Base-by-base conservation (phyloP, 2,329 filamentous ascomycete species). In the Grosmannia serpens region DNA sequence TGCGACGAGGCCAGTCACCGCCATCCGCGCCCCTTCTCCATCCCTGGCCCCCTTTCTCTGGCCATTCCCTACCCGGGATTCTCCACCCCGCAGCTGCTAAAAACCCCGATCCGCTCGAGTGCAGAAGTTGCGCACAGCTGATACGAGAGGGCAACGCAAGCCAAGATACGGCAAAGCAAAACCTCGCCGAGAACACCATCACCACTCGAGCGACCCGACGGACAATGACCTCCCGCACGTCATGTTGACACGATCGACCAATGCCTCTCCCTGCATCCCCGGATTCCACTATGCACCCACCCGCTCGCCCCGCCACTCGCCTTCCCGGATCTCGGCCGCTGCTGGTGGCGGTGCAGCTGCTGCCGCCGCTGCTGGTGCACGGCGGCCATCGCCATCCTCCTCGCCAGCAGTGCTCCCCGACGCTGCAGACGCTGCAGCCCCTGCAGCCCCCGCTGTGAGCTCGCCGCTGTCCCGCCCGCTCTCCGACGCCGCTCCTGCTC, bases 231-330 rank as follows among this genome's bases (percentile, higher is more conserved):
- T 29, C 53, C 44, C 35, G 46, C 56, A 56, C 61, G 59, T 56
- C 75, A 83, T 83, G 80, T 77, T 82, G 77, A 80, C 78, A 70
- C 79, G 78, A 68, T 82, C 79, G 67, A 73, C 76, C 71, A 80
- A 75, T 74, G 74, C 76, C 67, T 81, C 79, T 55, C 77, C 79
- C 65, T 70, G 71, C 65, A 73, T 76, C 58, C 68, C 66, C 62
- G 64, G 53, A 64, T 69, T 71, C 68, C 75, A 77, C 67, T 78
- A 78, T 75, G 74, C 74, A 65, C 70, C 77, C 70, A 69, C 72
- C 65, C 69, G 67, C 62, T 72, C 71, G 64, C 74, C 74, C 62
- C 73, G 73, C 63, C 71, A 71, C 60, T 75, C 71, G 64, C 67
- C 69, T 59, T 65, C 73, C 60, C 73, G 73, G 68, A 70, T 72